Percentiles rank a stretch among this genome's conserved stretches.
Evolutionary conservation across 805 yeast species (phyloP).

Genomic region (Yarrowia bubula): DNA sequence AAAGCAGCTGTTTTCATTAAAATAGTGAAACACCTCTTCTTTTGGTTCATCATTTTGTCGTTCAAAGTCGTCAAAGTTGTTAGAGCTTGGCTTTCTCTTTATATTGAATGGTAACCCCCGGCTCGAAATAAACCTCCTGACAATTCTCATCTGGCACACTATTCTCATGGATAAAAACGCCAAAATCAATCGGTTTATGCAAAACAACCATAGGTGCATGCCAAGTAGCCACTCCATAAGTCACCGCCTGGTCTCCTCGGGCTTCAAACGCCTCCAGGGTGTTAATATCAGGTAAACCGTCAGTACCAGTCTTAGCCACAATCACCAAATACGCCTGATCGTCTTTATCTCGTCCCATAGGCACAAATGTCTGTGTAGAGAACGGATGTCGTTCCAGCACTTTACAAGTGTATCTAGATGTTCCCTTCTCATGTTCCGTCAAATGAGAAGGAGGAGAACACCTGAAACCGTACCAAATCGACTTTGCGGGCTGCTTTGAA

Average conservation of each 20-base stretch:
- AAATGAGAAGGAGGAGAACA: slow-evolving; percentile 74
- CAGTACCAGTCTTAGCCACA: slow-evolving; percentile 58
- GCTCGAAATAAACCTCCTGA: slow-evolving; percentile 64
- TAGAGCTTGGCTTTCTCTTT: background rate
- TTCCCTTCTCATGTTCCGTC: slow-evolving; percentile 35
- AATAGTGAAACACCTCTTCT: no score
- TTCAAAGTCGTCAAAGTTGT: background rate
- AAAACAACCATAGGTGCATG: slow-evolving; percentile 96
- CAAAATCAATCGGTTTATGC: slow-evolving; percentile 69
- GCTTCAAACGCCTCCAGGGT: slow-evolving; percentile 68
- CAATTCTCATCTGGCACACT: slow-evolving; percentile 78
- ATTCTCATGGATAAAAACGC: slow-evolving; percentile 83
- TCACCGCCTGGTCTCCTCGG: slow-evolving; percentile 81
- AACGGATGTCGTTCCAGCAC: slow-evolving; percentile 89
- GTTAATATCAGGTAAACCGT: slow-evolving; percentile 60
- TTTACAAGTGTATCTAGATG: slow-evolving; percentile 48
- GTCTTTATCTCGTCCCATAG: slow-evolving; percentile 64
- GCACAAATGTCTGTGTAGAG: slow-evolving; percentile 86
- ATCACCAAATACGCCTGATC: slow-evolving; percentile 70
- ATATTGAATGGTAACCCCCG: background rate
- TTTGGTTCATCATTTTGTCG: no score
- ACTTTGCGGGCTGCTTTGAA: slow-evolving; percentile 49
- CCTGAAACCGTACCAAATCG: slow-evolving; percentile 81
- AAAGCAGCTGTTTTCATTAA: no score
- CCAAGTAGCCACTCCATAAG: slow-evolving; percentile 85